Evolutionary conservation across 495 filamentous ascomycete species (phyloP).

Genomic region (Friedmanniomyces endolithicus): DNA sequence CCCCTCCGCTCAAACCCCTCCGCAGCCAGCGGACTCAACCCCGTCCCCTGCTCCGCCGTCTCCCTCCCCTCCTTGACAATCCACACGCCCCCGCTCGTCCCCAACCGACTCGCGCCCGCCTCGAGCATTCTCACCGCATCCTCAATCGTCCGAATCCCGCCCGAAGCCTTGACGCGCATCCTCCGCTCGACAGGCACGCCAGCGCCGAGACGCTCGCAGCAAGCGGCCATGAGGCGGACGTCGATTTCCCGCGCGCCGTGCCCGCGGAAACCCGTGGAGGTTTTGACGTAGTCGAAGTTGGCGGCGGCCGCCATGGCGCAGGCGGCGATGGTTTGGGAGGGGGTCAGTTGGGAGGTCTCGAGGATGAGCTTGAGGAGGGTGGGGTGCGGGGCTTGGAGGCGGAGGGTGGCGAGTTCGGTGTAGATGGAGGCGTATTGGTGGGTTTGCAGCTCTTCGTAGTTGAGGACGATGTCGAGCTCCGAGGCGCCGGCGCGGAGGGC

Average conservation of each 20-base stretch:
- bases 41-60: constrained; percentile 11
- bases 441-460: constrained; percentile 41
- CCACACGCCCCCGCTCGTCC: constrained; percentile 45
- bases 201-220: constrained; percentile 23
- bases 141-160: constrained; percentile 43
- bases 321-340: constrained; percentile 46
- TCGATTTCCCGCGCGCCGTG: constrained; percentile 43
- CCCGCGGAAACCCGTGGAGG: constrained; percentile 56
- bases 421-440: constrained; percentile 41
- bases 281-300: constrained; percentile 55
- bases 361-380: constrained; percentile 52
- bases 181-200: background rate
- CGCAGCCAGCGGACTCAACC: constrained; percentile 5
- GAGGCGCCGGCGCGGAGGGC: constrained; percentile 46
- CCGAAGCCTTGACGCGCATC: constrained; percentile 54
- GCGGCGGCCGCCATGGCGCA: constrained; percentile 47
- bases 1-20: constrained; percentile 12
- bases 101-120: constrained; percentile 54
- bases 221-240: constrained; percentile 47
- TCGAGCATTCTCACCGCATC: constrained; percentile 46
- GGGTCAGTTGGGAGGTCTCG: constrained; percentile 48
- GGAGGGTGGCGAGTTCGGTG: constrained; percentile 45
- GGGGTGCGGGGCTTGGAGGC: constrained; percentile 37
- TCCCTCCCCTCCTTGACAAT: constrained; percentile 41
- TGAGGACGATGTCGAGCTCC: constrained; percentile 60